Conservation (phyloP, 2,329 filamentous ascomycete genomes). For the Sphaceloma murrayae region DNA sequence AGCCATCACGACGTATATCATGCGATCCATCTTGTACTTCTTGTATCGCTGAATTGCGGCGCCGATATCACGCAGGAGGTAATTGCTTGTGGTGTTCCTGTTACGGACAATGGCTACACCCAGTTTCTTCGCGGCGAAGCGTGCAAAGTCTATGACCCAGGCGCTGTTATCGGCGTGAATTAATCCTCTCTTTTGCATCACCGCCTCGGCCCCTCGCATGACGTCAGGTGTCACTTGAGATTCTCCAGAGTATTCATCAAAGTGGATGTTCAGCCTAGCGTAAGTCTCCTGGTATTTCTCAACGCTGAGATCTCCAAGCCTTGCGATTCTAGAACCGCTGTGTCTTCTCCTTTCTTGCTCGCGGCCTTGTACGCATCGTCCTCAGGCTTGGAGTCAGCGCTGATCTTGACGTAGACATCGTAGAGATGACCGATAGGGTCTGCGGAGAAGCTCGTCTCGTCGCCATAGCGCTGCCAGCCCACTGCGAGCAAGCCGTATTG, state of each 20-base stretch:
- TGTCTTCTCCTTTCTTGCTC: constrained; percentile 40
- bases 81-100: constrained; percentile 57
- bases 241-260: constrained; percentile 60
- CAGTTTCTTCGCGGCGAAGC: constrained; percentile 55
- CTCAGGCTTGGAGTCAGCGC: constrained; percentile 52
- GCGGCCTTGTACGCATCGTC: constrained; percentile 52
- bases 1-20: constrained; percentile 57
- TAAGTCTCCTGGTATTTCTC: constrained; percentile 56
- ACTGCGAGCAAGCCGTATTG: constrained; percentile 63
- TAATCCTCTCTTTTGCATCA: constrained; percentile 50
- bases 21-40: constrained; percentile 54
- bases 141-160: constrained; percentile 58
- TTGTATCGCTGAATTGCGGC: constrained; percentile 54
- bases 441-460: constrained; percentile 57
- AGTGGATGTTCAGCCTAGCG: constrained; percentile 53
- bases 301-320: constrained; percentile 55
- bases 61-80: constrained; percentile 60
- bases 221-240: constrained; percentile 55
- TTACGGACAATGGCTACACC: constrained; percentile 59
- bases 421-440: constrained; percentile 77
- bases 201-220: constrained; percentile 50
- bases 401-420: constrained; percentile 71
- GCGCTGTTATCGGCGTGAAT: constrained; percentile 57
- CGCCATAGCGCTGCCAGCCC: constrained; percentile 65
- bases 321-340: constrained; percentile 42